Evolutionary conservation across 306 rosid species (phyloP).

Genomic region (Gleditsia sinensis): DNA sequence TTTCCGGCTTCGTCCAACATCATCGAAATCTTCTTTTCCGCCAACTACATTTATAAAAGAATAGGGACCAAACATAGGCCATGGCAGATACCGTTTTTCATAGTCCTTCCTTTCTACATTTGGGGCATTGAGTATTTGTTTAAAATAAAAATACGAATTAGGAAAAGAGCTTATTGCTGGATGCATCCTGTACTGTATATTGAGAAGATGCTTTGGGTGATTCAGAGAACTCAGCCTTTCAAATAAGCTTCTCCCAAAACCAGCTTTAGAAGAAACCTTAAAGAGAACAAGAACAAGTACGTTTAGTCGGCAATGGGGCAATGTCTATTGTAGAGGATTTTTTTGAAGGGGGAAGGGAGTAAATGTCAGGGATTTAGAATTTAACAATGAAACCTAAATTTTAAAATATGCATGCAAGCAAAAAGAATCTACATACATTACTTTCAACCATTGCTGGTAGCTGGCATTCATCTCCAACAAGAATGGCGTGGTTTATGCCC

Average conservation of each 20-base stretch:
- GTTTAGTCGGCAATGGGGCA: background rate
- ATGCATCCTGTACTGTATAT: conserved; percentile 83
- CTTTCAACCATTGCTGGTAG: conserved; percentile 73
- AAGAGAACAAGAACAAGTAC: conserved; percentile 7
- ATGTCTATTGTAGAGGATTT: background rate
- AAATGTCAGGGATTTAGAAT: background rate
- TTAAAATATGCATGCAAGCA: background rate
- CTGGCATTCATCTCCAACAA: conserved; percentile 83
- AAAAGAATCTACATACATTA: conserved; percentile 42
- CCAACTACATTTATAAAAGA: conserved; percentile 70
- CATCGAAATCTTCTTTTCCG: conserved; percentile 75
- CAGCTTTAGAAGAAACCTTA: conserved; percentile 58
- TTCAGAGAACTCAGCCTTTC: conserved; percentile 57
- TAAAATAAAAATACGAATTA: conserved; percentile 55
- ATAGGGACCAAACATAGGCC: conserved; percentile 72
- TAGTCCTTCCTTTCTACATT: conserved; percentile 50
- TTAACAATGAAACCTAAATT: background rate
- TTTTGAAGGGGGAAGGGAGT: background rate
- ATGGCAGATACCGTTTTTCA: conserved; percentile 53
- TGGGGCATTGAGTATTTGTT: conserved; percentile 58
- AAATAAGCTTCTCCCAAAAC: conserved; percentile 80
- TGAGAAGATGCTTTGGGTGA: conserved; percentile 59
- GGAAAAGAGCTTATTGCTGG: conserved; percentile 78
- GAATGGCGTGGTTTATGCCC: conserved; percentile 55
- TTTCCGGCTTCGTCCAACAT: conserved; percentile 65